Conservation (phyloP, 225 moss, liverwort and hornwort genomes). For the Bryum argenteum region DNA sequence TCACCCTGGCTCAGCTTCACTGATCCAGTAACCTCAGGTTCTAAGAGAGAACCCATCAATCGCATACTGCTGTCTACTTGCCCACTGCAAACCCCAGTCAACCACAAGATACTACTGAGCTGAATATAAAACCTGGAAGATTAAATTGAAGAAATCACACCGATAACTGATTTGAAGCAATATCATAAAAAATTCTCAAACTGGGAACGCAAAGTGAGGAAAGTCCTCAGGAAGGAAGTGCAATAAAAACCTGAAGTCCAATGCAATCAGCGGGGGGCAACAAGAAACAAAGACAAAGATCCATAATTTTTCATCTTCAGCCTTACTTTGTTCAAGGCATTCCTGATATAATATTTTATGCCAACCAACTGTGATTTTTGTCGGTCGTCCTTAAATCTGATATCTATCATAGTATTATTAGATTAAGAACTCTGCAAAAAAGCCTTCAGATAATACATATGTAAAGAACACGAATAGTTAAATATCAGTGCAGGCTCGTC, state of each 20-base stretch:
- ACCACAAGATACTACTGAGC: conserved; percentile 16
- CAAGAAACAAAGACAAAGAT: no score
- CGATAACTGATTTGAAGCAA: conserved; percentile 7
- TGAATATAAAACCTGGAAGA: not conserved
- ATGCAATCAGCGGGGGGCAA: no score
- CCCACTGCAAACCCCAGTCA: conserved; percentile 63
- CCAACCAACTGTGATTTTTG: not conserved
- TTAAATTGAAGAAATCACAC: conserved; percentile 6
- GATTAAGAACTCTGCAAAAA: not conserved
- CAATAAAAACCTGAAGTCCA: no score
- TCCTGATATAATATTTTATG: not conserved
- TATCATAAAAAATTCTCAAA: conserved; percentile 6
- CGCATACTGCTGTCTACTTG: conserved; percentile 93
- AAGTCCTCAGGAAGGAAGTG: no score
- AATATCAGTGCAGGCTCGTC: not conserved
- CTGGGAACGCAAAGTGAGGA: not conserved
- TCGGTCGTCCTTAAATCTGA: conserved; percentile 1
- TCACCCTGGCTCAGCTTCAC: conserved; percentile 96
- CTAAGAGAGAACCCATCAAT: conserved; percentile 87
- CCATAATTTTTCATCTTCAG: no score
- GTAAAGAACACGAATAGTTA: not conserved
- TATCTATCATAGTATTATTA: conserved; percentile 1
- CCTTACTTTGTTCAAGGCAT: not conserved
- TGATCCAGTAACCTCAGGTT: conserved; percentile 90
- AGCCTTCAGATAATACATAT: conserved; percentile 3